Percentiles rank a stretch among this genome's conserved stretches.
These are phyloP conservation scores for Drosera spatulata DNA, from an alignment of 179 eudicot species.

Conservation along the genomic window DNA sequence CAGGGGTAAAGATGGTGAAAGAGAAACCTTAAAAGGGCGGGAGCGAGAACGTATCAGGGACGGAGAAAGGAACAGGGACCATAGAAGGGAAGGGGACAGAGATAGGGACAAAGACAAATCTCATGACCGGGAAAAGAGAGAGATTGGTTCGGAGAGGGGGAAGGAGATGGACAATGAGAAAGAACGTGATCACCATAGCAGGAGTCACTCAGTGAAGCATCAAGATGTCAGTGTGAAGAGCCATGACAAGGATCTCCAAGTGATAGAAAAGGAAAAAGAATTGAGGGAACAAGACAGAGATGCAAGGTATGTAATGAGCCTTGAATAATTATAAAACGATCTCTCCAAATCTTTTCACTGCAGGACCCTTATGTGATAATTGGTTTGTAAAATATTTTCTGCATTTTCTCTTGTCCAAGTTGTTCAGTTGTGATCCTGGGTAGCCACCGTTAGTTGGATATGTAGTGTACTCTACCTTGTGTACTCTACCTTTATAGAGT, in stretches of 20 bases:
- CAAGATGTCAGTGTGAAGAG: constrained; percentile 40
- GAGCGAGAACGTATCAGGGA: constrained; percentile 31
- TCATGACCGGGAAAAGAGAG: constrained; percentile 22
- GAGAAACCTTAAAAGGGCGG: constrained; percentile 35
- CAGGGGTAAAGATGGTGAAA: constrained; percentile 23
- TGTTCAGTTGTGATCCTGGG: not conserved
- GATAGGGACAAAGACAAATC: too few species aligned
- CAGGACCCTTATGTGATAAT: not conserved
- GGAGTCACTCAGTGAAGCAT: constrained; percentile 26
- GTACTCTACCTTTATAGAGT: too few species aligned
- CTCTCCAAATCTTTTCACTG: not conserved
- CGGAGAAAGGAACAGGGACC: constrained; percentile 26
- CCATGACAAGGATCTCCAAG: constrained; percentile 26
- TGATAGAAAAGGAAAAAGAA: constrained; percentile 38
- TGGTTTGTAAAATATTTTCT: too few species aligned
- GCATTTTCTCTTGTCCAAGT: not conserved
- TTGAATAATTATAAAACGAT: too few species aligned
- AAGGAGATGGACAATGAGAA: constrained; percentile 20
- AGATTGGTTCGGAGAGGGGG: constrained; percentile 23
- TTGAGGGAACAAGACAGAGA: constrained; percentile 35
- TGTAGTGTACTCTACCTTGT: too few species aligned
- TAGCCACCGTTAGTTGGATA: too few species aligned
- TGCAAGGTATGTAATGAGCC: constrained; percentile 20
- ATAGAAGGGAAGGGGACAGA: constrained; percentile 1
- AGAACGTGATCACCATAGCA: constrained; percentile 29